Evolutionary conservation across 257 asterid species (phyloP).

Genomic region (Penstemon barbatus): DNA sequence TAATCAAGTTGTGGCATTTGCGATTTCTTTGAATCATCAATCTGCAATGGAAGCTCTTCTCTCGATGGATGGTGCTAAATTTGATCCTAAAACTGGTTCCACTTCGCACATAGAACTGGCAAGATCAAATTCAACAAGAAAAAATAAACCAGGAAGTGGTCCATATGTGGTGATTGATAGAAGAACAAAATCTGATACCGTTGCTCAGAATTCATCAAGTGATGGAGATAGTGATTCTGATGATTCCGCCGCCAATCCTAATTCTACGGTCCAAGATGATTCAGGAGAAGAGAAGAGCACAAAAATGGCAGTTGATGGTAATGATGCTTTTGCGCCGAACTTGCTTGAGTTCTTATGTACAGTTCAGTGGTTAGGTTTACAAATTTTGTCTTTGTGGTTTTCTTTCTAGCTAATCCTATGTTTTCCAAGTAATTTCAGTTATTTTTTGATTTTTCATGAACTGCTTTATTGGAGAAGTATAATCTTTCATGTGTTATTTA

Average conservation of each 20-base stretch:
- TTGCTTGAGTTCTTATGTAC: too few species aligned
- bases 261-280: slow-evolving; percentile 48
- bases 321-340: slow-evolving; percentile 40
- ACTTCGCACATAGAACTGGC: slow-evolving; percentile 93
- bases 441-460: too few species aligned
- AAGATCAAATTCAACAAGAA: slow-evolving; percentile 91
- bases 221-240: slow-evolving; percentile 73
- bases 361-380: too few species aligned
- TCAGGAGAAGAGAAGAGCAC: slow-evolving; percentile 48
- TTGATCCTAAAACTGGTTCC: slow-evolving; percentile 93
- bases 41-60: slow-evolving; percentile 86
- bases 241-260: slow-evolving; percentile 47
- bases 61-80: slow-evolving; percentile 79
- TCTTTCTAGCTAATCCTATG: too few species aligned
- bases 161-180: slow-evolving; percentile 92
- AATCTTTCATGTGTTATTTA: too few species aligned
- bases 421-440: too few species aligned
- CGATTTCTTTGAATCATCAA: slow-evolving; percentile 82
- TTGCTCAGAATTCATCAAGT: slow-evolving; percentile 64
- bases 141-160: slow-evolving; percentile 85
- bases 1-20: slow-evolving; percentile 98
- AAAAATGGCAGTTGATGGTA: slow-evolving; percentile 43
- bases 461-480: too few species aligned
- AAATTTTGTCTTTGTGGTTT: too few species aligned
- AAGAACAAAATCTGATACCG: slow-evolving; percentile 49